These are phyloP conservation scores for Ciborinia camelliae DNA, from an alignment of 2,329 filamentous ascomycete species.

Conservation along the genomic window DNA sequence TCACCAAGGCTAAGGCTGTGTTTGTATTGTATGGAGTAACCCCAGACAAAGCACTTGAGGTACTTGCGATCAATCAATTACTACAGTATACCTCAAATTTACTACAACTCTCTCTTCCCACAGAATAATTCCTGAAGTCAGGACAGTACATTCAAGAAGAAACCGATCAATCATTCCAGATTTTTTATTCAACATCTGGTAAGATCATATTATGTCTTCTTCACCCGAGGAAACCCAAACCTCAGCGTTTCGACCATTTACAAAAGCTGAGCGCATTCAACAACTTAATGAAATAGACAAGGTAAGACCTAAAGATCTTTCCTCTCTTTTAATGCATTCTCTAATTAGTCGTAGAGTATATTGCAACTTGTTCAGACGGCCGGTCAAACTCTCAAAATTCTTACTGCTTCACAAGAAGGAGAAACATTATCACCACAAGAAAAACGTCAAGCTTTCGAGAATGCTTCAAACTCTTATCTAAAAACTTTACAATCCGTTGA, in stretches of 20 bases:
- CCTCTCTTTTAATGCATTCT: background rate
- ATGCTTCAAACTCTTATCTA: slow-evolving; percentile 65
- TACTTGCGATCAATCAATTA: background rate
- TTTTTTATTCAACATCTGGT: background rate
- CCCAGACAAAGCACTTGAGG: background rate
- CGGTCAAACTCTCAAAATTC: slow-evolving; percentile 59
- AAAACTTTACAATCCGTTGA: slow-evolving; percentile 69
- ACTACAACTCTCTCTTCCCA: background rate
- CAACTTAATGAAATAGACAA: slow-evolving; percentile 78
- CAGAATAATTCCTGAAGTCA: background rate
- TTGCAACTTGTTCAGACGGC: slow-evolving; percentile 54
- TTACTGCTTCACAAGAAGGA: slow-evolving; percentile 48
- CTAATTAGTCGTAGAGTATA: slow-evolving; percentile 33
- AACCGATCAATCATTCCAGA: background rate
- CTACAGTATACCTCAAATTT: background rate
- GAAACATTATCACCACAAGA: slow-evolving; percentile 18
- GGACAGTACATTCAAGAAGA: background rate
- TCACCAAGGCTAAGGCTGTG: no score
- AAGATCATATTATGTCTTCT: slow-evolving; percentile 20
- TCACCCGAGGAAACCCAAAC: slow-evolving; percentile 22
- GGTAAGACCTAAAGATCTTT: slow-evolving; percentile 39
- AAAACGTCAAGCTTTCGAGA: slow-evolving; percentile 49
- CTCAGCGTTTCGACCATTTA: slow-evolving; percentile 48
- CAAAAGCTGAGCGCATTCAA: slow-evolving; percentile 71
- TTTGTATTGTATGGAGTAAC: no score